These are phyloP conservation scores for Tuber melanosporum DNA, from an alignment of 495 filamentous ascomycete species.

Conservation along the genomic window DNA sequence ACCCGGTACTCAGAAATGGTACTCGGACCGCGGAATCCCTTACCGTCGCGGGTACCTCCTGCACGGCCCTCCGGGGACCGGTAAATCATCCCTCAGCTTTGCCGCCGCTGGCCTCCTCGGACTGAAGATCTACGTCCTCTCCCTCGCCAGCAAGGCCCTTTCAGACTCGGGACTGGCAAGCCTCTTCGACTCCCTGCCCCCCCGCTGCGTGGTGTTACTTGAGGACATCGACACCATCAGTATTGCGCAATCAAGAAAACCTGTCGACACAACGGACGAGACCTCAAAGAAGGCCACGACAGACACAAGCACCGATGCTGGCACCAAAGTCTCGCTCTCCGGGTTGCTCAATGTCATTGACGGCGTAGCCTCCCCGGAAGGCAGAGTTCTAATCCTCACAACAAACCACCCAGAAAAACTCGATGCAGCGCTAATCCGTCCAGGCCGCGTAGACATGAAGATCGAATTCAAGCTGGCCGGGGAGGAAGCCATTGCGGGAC, in stretches of 20 bases:
- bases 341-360: slow-evolving; percentile 79
- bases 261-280: slow-evolving; percentile 25
- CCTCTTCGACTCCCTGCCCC: slow-evolving; percentile 63
- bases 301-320: slow-evolving; percentile 31
- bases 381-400: slow-evolving; percentile 75
- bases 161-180: slow-evolving; percentile 64
- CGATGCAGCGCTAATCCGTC: slow-evolving; percentile 67
- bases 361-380: slow-evolving; percentile 74
- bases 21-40: slow-evolving; percentile 76
- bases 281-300: slow-evolving; percentile 21
- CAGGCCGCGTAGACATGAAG: slow-evolving; percentile 68
- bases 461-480: slow-evolving; percentile 64
- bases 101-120: slow-evolving; percentile 66
- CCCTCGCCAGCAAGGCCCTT: slow-evolving; percentile 55
- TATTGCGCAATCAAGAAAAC: slow-evolving; percentile 51
- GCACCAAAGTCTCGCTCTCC: slow-evolving; percentile 54
- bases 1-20: slow-evolving; percentile 65
- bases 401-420: slow-evolving; percentile 71
- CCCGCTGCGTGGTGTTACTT: slow-evolving; percentile 63
- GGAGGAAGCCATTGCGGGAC: slow-evolving; percentile 55
- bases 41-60: slow-evolving; percentile 90
- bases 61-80: slow-evolving; percentile 54
- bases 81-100: slow-evolving; percentile 56
- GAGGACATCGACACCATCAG: slow-evolving; percentile 69
- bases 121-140: slow-evolving; percentile 64